Evolutionary conservation across 2,329 filamentous ascomycete genomes (phyloP).

Genomic region (Calcarisporium arbuscula): DNA sequence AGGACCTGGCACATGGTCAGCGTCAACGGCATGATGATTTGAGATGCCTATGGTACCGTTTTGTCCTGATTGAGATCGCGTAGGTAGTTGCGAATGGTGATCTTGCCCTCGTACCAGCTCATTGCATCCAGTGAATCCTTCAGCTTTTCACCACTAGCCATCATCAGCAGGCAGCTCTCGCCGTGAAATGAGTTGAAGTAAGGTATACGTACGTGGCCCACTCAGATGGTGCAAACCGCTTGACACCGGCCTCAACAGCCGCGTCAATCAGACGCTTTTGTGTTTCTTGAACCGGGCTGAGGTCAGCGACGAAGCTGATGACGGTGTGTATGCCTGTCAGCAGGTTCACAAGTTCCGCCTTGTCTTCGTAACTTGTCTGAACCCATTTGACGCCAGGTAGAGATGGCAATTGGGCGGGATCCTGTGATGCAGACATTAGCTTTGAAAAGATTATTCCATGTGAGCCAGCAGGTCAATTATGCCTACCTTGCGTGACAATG

Average conservation of each 20-base stretch:
- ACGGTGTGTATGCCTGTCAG: conserved; percentile 45
- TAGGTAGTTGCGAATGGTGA: conserved; percentile 42
- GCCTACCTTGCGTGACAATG: conserved; percentile 41
- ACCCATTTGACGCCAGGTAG: conserved; percentile 29
- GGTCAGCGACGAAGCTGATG: conserved; percentile 27
- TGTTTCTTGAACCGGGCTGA: conserved; percentile 25
- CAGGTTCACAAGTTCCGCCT: conserved; percentile 23
- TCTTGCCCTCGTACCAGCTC: conserved; percentile 45
- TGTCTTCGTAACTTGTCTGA: conserved; percentile 36
- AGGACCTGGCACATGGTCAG: conserved; percentile 30
- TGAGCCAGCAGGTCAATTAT: too few species aligned
- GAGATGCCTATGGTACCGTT: conserved; percentile 21
- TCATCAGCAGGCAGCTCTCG: not conserved
- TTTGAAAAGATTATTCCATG: conserved; percentile 3
- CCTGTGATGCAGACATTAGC: not conserved
- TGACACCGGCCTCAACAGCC: conserved; percentile 49
- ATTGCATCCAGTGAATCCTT: conserved; percentile 25
- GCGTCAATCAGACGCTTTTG: conserved; percentile 46
- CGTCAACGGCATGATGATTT: conserved; percentile 1
- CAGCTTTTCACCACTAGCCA: conserved; percentile 6
- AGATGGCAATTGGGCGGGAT: not conserved
- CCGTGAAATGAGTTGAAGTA: conserved; percentile 3
- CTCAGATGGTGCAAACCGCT: conserved; percentile 56
- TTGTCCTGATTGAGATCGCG: conserved; percentile 39
- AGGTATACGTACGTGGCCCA: conserved; percentile 41